These are phyloP conservation scores for Fusarium floridanum DNA, from an alignment of 2,329 filamentous ascomycete genomes.

Conservation along the genomic window DNA sequence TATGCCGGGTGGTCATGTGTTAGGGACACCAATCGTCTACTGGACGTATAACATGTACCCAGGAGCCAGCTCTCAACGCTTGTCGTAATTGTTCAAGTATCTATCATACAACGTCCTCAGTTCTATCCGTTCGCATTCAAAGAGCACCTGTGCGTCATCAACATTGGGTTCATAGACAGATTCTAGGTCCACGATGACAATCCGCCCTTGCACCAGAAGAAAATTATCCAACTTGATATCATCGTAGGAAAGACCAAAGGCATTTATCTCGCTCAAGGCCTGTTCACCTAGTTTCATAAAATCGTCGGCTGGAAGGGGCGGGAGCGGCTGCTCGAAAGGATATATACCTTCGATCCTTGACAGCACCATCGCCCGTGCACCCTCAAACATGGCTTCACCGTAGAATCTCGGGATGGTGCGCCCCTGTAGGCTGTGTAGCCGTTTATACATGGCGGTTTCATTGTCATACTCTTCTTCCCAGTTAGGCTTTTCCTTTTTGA, in stretches of 20 bases:
- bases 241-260: not conserved
- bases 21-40: too few species aligned
- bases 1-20: too few species aligned
- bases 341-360: not conserved
- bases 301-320: not conserved
- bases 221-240: conserved; percentile 5
- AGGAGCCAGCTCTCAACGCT: not conserved
- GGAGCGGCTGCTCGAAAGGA: not conserved
- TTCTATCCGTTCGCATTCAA: not conserved
- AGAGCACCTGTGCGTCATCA: not conserved
- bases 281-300: not conserved
- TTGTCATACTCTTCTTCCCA: conserved; percentile 1
- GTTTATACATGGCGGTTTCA: not conserved
- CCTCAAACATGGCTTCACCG: not conserved
- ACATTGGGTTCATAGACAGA: not conserved
- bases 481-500: not conserved
- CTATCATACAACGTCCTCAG: not conserved
- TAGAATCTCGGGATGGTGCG: conserved; percentile 1
- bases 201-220: not conserved
- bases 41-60: not conserved
- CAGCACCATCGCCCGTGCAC: not conserved
- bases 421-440: not conserved
- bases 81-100: not conserved
- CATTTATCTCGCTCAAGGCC: conserved; percentile 1
- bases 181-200: not conserved